These are phyloP conservation scores for Eimeria mitis DNA, from an alignment of 169 alveolate species.

Conservation along the genomic window DNA sequence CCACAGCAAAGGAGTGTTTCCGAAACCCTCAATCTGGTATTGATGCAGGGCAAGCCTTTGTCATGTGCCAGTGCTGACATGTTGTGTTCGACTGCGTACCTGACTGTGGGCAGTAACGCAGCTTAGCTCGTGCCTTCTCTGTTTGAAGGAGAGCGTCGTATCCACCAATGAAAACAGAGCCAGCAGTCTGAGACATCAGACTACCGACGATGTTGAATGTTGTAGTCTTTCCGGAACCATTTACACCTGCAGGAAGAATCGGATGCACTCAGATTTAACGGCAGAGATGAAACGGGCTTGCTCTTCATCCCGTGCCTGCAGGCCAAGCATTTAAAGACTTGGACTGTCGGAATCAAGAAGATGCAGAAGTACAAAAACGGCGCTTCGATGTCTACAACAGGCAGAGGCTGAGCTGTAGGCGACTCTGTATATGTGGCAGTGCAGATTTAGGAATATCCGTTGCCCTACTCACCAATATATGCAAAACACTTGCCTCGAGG, in stretches of 20 bases:
- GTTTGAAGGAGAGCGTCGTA: constrained; percentile 31
- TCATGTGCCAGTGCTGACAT: background rate
- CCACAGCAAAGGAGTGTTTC: background rate
- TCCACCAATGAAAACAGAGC: constrained; percentile 53
- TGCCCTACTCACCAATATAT: constrained; percentile 32
- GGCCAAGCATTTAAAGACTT: background rate
- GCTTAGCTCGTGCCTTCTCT: constrained; percentile 31
- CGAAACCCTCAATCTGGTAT: background rate
- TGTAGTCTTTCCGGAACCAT: constrained; percentile 74
- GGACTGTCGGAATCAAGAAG: background rate
- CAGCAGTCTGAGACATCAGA: constrained; percentile 52
- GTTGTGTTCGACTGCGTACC: background rate
- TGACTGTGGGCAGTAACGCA: constrained; percentile 58
- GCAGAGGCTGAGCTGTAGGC: background rate
- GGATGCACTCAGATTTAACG: background rate
- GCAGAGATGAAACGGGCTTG: background rate
- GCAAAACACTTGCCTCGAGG: constrained; percentile 60
- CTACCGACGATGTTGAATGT: constrained; percentile 60
- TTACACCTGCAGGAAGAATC: constrained; percentile 1
- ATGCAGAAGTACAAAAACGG: too few species aligned
- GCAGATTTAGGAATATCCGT: background rate
- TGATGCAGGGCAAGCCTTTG: background rate
- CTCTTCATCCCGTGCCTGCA: background rate
- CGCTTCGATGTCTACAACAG: background rate
- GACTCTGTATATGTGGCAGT: background rate